Base-by-base conservation (phyloP, 1,284 basidiomycete genomes). In the Cystobasidiaceae sp. region DNA sequence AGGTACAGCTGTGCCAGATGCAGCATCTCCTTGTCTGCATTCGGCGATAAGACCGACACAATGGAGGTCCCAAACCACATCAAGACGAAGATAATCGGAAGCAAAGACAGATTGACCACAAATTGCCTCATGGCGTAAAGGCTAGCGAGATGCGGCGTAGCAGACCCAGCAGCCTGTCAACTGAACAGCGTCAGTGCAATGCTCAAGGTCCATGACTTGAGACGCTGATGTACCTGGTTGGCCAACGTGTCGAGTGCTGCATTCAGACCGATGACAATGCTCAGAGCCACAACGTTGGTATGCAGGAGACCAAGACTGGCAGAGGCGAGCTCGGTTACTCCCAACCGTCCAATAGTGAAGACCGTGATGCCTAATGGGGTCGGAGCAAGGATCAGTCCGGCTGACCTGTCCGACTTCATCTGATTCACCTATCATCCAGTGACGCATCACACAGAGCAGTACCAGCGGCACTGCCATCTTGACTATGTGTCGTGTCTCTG, bases 1-100 rank as follows among this genome's bases (percentile, higher is more conserved):
- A 82, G 74, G 93, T 75, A 57, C 11, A 32, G 4, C 4, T n/a
- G 11, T 5, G 59, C 46, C 25, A 62, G 19, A 11, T n/a, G 19
- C 15, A 30, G 21, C 48, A 62, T 50, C 34, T 62, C 33, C 30
- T 15, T 23, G 13, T 62, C 59, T 13, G 59, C 43, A n/a, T 62
- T 19, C 25, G 59, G 59, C 21, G 33, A 37, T 4, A 62, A 11
- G 25, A 19, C 1, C 2, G 8, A 11, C 8, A 62, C 23, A 9
- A 62, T 41, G 21, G 25, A 7, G 4, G n/a, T 8, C 6, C 49
- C 41, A 23, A 43, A 39, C 43, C 48, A 52, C 4, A 45, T 32
- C 28, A 62, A 30, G 15, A 62, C 8, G 34, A 52, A 43, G 1
- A 52, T 45, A 25, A 54, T 15, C 25, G 59, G 59, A 48, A 62